phyloP scores from a whole-genome alignment of 768 basidiomycete genomes.

The Auriscalpium orientale region DNA sequence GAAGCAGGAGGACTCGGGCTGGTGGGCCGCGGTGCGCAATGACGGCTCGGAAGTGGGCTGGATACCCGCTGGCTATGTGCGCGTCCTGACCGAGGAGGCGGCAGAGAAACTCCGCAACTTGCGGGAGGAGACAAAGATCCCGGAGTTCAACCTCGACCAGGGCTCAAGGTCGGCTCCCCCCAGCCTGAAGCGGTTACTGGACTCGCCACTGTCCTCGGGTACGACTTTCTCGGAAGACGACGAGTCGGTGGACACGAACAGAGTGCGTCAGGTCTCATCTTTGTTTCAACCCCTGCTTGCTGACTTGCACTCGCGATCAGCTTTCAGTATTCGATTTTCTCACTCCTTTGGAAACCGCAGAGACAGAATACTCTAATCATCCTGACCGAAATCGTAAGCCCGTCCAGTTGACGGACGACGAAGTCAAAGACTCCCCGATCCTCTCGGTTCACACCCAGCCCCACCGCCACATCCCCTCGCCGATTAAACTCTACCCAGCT shows the following conservation, averaged over 20 bases:
- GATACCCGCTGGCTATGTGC: conserved; percentile 70
- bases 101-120: conserved; percentile 38
- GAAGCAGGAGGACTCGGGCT: conserved; percentile 63
- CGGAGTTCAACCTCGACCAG: conserved; percentile 42
- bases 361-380: background rate
- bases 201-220: conserved; percentile 1
- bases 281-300: background rate
- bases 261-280: background rate
- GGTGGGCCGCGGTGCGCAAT: conserved; percentile 71
- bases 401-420: background rate
- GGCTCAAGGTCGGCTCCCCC: conserved; percentile 33
- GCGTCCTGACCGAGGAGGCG: conserved; percentile 43
- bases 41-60: conserved; percentile 54
- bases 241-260: background rate
- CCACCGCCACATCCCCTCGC: background rate
- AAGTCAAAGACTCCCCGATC: background rate
- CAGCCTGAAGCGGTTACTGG: conserved; percentile 15
- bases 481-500: background rate
- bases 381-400: background rate
- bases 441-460: background rate
- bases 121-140: conserved; percentile 31
- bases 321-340: background rate
- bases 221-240: background rate
- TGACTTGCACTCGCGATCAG: background rate
- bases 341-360: background rate